Evolutionary conservation across 2,329 filamentous ascomycete species (phyloP), one percentile per base, ranked within the genome.

Genomic region (Penicillium sp.): DNA sequence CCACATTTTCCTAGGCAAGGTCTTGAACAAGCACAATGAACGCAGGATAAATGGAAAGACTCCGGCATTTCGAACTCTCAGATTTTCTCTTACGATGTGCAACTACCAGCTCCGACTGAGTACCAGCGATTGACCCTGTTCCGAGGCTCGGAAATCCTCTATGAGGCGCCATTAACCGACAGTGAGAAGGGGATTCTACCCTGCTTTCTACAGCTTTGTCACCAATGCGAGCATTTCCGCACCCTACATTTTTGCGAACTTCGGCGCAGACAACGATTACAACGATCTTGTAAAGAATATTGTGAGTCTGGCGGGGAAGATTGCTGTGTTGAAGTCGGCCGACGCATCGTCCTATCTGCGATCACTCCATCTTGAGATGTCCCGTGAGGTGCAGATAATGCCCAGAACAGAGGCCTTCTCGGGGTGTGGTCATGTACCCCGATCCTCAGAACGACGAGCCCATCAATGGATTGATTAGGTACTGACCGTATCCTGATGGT

Each of bases 81-180:
- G 3, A 19, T 53, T 14, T 4, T 26, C 16, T 27, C 41, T 3
- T 46, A 53, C 21, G 14, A 37, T 37, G 11, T 29, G 10, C 19
- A 24, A 21, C 5, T 53, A 10, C 39, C 51, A 7, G 6, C 16
- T 6, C 41, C 51, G 2, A 46, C 39, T 11, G 41, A 41, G 9
- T 16, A 45, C 8, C 41, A 53, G 14, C 22, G 51, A 19, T 3
- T 53, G 11, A 43, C 43, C 35, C 19, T 53, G 5, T 1, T 53
- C 4, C 26, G 29, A 29, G 29, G 22, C 16, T 24, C 31, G 9
- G 19, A 37, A 21, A 43, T 53, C 7, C 19, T 53, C 7, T 53
- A 47, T 14, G 51, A 53, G 51, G 51, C 51, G 10, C 27, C 41
- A n/a, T 46, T 53, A 43, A 47, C 7, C 4, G 51, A 53, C 6